phyloP scores from a whole-genome alignment of 2,329 filamentous ascomycete species.

The Fusarium chuoi region DNA sequence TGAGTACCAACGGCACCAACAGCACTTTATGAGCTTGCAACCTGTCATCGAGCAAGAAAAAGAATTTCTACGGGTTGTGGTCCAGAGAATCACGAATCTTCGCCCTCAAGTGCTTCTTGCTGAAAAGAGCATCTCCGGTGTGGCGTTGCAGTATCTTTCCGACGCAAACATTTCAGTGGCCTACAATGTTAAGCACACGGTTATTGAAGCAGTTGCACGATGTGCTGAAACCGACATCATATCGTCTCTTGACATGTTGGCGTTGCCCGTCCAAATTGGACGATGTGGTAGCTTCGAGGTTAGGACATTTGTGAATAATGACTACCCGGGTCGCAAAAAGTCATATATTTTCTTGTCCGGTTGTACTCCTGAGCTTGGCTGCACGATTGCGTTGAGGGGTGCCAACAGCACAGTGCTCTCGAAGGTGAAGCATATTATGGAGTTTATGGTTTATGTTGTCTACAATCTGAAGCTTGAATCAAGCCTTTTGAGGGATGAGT shows the following conservation, averaged over 20 bases:
- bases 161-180: slow-evolving; percentile 92
- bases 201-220: slow-evolving; percentile 92
- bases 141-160: slow-evolving; percentile 88
- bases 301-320: slow-evolving; percentile 89
- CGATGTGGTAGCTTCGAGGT: slow-evolving; percentile 90
- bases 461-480: slow-evolving; percentile 98
- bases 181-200: slow-evolving; percentile 96
- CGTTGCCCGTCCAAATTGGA: slow-evolving; percentile 76
- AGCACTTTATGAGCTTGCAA: slow-evolving; percentile 97
- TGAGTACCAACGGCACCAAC: slow-evolving; percentile 88
- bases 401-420: slow-evolving; percentile 76
- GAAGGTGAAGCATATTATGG: slow-evolving; percentile 90
- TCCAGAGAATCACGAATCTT: slow-evolving; percentile 88
- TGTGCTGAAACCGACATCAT: slow-evolving; percentile 94
- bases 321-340: slow-evolving; percentile 80
- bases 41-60: slow-evolving; percentile 96
- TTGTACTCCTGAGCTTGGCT: slow-evolving; percentile 88
- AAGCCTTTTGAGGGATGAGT: slow-evolving; percentile 92
- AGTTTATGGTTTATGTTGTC: slow-evolving; percentile 99
- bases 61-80: slow-evolving; percentile 90
- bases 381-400: slow-evolving; percentile 91
- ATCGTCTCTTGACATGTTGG: slow-evolving; percentile 93
- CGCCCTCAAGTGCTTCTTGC: slow-evolving; percentile 89
- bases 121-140: slow-evolving; percentile 89
- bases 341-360: slow-evolving; percentile 96